These are phyloP conservation scores for Penicillium sp. DNA, from an alignment of 2,329 filamentous ascomycete genomes.

Conservation along the genomic window DNA sequence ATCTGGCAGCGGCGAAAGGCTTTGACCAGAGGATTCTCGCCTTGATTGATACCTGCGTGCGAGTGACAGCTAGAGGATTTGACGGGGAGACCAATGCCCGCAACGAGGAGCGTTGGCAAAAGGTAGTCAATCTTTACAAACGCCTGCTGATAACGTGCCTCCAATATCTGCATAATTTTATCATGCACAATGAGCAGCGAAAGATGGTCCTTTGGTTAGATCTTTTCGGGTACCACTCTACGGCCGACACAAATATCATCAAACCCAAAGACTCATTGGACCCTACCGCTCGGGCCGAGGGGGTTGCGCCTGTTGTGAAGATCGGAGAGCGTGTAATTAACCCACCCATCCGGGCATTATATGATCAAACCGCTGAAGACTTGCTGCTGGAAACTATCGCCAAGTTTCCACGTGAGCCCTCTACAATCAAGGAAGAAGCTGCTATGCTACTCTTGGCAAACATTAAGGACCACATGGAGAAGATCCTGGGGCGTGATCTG, in stretches of 20 bases:
- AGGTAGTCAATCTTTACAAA: conserved; percentile 65
- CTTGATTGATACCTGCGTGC: conserved; percentile 63
- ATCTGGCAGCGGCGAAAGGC: conserved; percentile 59
- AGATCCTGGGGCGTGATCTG: conserved; percentile 43
- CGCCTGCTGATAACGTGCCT: conserved; percentile 64
- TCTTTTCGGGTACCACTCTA: conserved; percentile 60
- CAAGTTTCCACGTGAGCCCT: conserved; percentile 44
- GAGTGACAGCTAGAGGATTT: conserved; percentile 63
- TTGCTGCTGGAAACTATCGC: conserved; percentile 45
- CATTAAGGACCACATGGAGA: conserved; percentile 51
- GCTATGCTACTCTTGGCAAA: conserved; percentile 49
- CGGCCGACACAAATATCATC: conserved; percentile 47
- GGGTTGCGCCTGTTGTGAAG: conserved; percentile 44
- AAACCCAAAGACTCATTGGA: conserved; percentile 45
- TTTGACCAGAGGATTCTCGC: conserved; percentile 63
- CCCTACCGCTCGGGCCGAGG: conserved; percentile 35
- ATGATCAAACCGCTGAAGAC: conserved; percentile 47
- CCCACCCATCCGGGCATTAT: conserved; percentile 41
- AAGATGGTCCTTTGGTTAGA: conserved; percentile 66
- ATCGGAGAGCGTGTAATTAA: conserved; percentile 44
- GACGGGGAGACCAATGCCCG: conserved; percentile 62
- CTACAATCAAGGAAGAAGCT: conserved; percentile 48
- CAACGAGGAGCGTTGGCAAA: conserved; percentile 65
- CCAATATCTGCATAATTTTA: conserved; percentile 67
- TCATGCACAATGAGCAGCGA: conserved; percentile 64